Base-by-base conservation (phyloP, 495 filamentous ascomycete genomes). In the Annulohypoxylon stygium region DNA sequence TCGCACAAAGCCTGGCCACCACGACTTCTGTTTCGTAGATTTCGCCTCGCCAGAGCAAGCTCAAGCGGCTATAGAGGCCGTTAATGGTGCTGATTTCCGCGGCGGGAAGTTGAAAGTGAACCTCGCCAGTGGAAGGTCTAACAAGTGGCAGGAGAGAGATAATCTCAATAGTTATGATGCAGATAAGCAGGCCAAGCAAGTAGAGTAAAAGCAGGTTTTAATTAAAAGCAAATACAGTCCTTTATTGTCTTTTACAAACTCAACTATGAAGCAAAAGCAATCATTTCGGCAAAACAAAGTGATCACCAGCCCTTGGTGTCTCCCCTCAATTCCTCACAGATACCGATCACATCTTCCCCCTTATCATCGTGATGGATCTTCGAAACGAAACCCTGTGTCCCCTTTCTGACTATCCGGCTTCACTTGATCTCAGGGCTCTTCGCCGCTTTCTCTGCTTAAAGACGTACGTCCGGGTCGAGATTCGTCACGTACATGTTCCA, bases 21-120 rank as follows among this genome's bases (percentile, higher is more conserved):
- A 90, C 75, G 87, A 92, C 79, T 91, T 90, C 80, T 86, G 88
- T 70, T 92, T 92, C 73, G 88, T 92, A 18, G 90, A 92, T 75
- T 86, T 92, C 58, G 75, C 78, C 50, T 87, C 80, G 60, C 72
- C 81, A 0, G 84, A 90, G 60, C 88, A 91, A 62, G 88, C 88
- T 6, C 77, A 87, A 63, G 70, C 73, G 16, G 85, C 87, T 39
- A 66, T 79, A 39, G 57, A 75, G 2, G 74, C 68, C 11, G 30
- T 79, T 11, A 77, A 83, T 58, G 81, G 83, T 9, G 65, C 33
- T 11, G 0, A 3, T 1, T 76, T 78, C 39, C 59, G 41, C 10
- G 76, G 70, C 4, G 67, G 69, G 3, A 60, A 16, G 8, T 53
- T 78, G 16, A 78, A 67, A 53, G 67, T 78, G 18, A 76, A 74